Evolutionary conservation across 345 rosid species (phyloP).

Genomic region (Cardamine resedifolia): DNA sequence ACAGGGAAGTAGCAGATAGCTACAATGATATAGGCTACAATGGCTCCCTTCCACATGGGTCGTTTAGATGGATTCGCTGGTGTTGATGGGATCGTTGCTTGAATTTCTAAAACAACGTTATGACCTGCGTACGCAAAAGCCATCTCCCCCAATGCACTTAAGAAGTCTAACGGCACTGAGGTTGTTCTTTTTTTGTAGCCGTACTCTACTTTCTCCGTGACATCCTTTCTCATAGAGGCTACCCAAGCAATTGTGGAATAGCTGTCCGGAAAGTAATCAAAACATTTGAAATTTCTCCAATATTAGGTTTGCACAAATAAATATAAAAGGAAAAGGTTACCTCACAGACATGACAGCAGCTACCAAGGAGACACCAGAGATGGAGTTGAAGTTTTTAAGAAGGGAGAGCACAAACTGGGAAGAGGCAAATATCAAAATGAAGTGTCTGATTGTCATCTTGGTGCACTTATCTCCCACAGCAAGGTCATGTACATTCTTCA

Average conservation of each 20-base stretch:
- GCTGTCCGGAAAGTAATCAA: slow-evolving; percentile 35
- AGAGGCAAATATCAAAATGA: slow-evolving; percentile 76
- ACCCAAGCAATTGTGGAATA: slow-evolving; percentile 86
- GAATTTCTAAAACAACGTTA: slow-evolving; percentile 82
- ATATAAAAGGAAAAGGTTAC: slow-evolving; percentile 17
- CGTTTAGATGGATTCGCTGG: slow-evolving; percentile 75
- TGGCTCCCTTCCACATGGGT: slow-evolving; percentile 80
- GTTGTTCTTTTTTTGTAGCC: slow-evolving; percentile 35
- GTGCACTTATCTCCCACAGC: slow-evolving; percentile 40
- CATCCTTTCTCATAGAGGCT: slow-evolving; percentile 51
- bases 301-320: background rate
- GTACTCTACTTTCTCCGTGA: slow-evolving; percentile 44
- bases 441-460: slow-evolving; percentile 44
- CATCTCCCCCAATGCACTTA: slow-evolving; percentile 63
- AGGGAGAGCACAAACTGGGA: slow-evolving; percentile 70
- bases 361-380: slow-evolving; percentile 67
- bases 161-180: slow-evolving; percentile 50
- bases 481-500: slow-evolving; percentile 55
- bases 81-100: slow-evolving; percentile 89
- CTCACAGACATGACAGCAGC: slow-evolving; percentile 83
- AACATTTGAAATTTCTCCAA: background rate
- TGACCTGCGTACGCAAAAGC: slow-evolving; percentile 88
- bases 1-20: slow-evolving; percentile 90
- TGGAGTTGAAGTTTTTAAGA: slow-evolving; percentile 81
- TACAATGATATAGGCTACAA: slow-evolving; percentile 63